Conservation (phyloP, 176 grass and related monocot species). For the Oryza punctata region DNA sequence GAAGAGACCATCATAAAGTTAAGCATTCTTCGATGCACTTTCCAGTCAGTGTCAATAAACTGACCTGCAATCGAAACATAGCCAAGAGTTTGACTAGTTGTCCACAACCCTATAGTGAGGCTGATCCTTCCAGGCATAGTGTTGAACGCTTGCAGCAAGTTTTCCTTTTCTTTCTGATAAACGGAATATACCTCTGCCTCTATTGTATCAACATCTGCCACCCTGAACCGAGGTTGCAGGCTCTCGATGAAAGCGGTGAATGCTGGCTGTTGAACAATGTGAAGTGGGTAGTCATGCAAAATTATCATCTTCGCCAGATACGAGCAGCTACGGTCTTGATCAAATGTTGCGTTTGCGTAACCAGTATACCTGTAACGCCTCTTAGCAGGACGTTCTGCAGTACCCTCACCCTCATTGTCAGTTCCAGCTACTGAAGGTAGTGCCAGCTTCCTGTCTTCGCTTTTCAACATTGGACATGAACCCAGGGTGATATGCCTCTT, state of each 20-base stretch:
- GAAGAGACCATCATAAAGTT: constrained; percentile 98
- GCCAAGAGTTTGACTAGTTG: constrained; percentile 86
- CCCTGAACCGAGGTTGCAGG: constrained; percentile 76
- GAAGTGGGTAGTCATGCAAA: constrained; percentile 86
- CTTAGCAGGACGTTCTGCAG: constrained; percentile 50
- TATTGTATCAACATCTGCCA: constrained; percentile 64
- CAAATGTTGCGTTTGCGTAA: constrained; percentile 79
- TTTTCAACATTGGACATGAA: constrained; percentile 81
- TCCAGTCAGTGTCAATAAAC: too few species aligned
- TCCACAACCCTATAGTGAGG: constrained; percentile 81
- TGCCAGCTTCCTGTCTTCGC: constrained; percentile 52
- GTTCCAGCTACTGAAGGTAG: constrained; percentile 41
- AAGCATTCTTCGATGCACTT: constrained; percentile 78
- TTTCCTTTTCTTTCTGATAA: constrained; percentile 74
- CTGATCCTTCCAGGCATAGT: constrained; percentile 78
- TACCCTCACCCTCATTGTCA: constrained; percentile 59
- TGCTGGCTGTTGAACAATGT: constrained; percentile 82
- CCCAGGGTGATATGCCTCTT: constrained; percentile 88
- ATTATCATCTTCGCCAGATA: constrained; percentile 86
- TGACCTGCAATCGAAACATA: constrained; percentile 81
- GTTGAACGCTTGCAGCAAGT: constrained; percentile 61
- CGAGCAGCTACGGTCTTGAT: constrained; percentile 70
- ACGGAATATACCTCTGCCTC: constrained; percentile 68
- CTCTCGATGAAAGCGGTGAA: constrained; percentile 66
- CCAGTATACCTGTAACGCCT: constrained; percentile 84